Evolutionary conservation across 176 grass and related monocot species (phyloP).

Genomic region (Musa beccarii): DNA sequence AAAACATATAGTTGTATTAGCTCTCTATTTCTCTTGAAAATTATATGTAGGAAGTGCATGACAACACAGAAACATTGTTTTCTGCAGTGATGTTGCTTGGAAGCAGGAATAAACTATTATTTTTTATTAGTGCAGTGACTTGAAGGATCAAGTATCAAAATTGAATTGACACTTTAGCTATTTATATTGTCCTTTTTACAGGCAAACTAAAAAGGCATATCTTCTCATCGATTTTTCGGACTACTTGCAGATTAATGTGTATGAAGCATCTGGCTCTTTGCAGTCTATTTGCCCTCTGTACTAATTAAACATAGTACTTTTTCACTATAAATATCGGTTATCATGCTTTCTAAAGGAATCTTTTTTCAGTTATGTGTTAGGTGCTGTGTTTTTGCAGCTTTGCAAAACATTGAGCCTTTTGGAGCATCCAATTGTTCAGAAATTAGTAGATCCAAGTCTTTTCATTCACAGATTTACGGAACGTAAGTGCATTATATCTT

Average conservation of each 20-base stretch:
- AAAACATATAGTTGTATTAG: too few species aligned
- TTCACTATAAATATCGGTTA: background rate
- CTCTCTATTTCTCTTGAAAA: too few species aligned
- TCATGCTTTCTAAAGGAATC: conserved; percentile 13
- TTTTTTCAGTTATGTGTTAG: conserved; percentile 85
- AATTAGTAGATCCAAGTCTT: conserved; percentile 84
- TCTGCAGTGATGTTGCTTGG: too few species aligned
- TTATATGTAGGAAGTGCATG: too few species aligned
- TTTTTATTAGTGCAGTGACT: background rate
- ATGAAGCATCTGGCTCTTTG: conserved; percentile 19
- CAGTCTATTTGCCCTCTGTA: background rate
- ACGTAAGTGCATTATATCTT: conserved; percentile 43
- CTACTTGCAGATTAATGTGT: conserved; percentile 84
- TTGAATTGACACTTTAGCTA: background rate
- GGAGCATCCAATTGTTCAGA: conserved; percentile 77
- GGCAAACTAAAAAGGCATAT: conserved; percentile 80
- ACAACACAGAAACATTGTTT: too few species aligned
- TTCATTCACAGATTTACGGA: conserved; percentile 95
- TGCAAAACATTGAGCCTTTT: conserved; percentile 59
- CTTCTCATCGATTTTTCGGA: conserved; percentile 95
- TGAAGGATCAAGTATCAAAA: conserved; percentile 2
- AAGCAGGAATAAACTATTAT: too few species aligned
- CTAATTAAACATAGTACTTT: too few species aligned
- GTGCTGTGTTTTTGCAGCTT: conserved; percentile 86
- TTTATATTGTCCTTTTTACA: conserved; percentile 33